phyloP scores from a whole-genome alignment of 2,329 filamentous ascomycete genomes.

The Calonectria pauciramosa region DNA sequence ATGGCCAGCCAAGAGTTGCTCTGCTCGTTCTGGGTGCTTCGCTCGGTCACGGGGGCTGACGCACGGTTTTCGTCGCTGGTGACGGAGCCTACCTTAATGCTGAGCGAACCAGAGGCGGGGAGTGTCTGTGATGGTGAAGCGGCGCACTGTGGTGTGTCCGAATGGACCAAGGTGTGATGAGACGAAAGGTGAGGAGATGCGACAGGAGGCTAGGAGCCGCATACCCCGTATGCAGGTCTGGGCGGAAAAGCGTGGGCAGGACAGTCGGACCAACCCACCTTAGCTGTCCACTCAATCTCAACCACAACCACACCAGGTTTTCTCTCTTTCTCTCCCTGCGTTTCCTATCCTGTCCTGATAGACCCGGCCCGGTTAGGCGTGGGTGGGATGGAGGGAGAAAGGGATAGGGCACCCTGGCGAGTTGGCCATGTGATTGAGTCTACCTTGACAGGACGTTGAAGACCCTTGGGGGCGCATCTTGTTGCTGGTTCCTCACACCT shows the following conservation, averaged over 20 bases:
- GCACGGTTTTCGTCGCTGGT: conserved; percentile 7
- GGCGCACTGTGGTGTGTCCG: neutral
- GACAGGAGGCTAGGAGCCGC: conserved; percentile 32
- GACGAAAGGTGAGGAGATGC: conserved; percentile 27
- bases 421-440: conserved; percentile 3
- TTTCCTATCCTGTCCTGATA: conserved; percentile 16
- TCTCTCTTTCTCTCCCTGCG: neutral
- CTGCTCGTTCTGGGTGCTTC: conserved; percentile 4
- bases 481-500: neutral
- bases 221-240: conserved; percentile 33
- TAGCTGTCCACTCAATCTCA: conserved; percentile 16
- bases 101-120: neutral
- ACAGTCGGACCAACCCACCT: conserved; percentile 29
- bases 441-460: conserved; percentile 3
- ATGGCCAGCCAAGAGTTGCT: neutral
- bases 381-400: conserved; percentile 2
- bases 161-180: conserved; percentile 9
- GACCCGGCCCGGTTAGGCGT: conserved; percentile 33
- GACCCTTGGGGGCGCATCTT: neutral
- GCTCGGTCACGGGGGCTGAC: conserved; percentile 18
- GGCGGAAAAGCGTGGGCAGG: conserved; percentile 26
- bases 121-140: neutral
- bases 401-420: neutral
- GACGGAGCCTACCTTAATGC: neutral
- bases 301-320: conserved; percentile 31